Conservation (phyloP, 768 basidiomycete species). For the Dioszegia aurantiaca region DNA sequence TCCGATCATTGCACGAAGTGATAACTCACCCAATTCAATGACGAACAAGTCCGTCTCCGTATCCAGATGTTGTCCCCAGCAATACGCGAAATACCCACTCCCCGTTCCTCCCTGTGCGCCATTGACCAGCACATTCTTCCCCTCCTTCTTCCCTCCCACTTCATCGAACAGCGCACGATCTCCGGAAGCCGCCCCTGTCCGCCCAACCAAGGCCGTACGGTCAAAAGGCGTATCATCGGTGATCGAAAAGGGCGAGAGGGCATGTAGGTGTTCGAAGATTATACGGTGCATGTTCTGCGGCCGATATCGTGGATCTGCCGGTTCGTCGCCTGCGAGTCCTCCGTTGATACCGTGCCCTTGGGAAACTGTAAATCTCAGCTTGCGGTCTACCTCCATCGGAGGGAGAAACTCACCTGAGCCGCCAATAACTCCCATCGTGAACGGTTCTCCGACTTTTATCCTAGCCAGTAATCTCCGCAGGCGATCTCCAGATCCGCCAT, state of each 20-base stretch:
- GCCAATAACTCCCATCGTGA: conserved; percentile 41
- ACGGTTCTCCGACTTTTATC: conserved; percentile 28
- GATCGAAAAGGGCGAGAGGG: conserved; percentile 22
- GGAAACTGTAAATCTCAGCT: conserved; percentile 15
- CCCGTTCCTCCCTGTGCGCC: conserved; percentile 49
- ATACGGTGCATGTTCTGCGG: conserved; percentile 28
- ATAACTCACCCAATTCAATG: conserved; percentile 45
- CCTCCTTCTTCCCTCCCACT: conserved; percentile 22
- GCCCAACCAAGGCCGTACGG: neutral
- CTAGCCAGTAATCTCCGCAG: conserved; percentile 27
- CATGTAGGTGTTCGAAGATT: conserved; percentile 36
- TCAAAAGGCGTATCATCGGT: neutral
- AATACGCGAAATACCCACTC: conserved; percentile 46
- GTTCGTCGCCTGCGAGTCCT: conserved; percentile 24
- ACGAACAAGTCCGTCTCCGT: conserved; percentile 49
- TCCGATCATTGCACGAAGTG: no score
- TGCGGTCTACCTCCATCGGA: no score
- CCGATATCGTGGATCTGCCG: conserved; percentile 16
- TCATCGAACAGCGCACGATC: neutral
- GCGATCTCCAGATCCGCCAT: conserved; percentile 31
- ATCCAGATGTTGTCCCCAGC: conserved; percentile 48
- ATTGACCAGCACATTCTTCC: conserved; percentile 41
- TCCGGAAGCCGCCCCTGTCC: conserved; percentile 14
- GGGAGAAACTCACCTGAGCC: conserved; percentile 39
- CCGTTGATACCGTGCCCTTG: conserved; percentile 25